Evolutionary conservation across 305 asterid genomes (phyloP), one percentile per base, ranked within the genome.

Genomic region (Fraxinus nigra): DNA sequence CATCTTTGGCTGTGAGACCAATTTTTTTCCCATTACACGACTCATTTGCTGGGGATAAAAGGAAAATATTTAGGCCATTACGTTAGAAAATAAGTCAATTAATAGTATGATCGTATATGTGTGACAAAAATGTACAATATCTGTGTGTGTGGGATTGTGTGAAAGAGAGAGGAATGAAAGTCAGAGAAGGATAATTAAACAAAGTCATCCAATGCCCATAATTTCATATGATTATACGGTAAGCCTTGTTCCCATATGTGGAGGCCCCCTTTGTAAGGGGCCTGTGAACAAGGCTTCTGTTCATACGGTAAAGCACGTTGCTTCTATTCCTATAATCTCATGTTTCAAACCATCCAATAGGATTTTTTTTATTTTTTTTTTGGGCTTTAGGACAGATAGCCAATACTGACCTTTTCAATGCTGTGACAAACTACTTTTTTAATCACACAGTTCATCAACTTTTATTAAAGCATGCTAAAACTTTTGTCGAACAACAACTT

Each of bases 131-230:
- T 46, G 18, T 13, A 46, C 18, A 46, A 46, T 33, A 33, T 13
- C 37, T 35, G 37, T 22, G 10, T 7, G 43, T 37, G 11, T 40
- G 48, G 3, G 48, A 9, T 9, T 2, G 20, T 7, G 28, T 14
- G 46, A 13, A 34, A 18, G 77, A 4, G 82, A 16, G 67, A 38
- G 82, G 7, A 13, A 33, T 13, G 40, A 70, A 70, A 32, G 75
- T 28, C 75, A 70, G 40, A 70, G 37, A 70, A 59, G 24, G 34
- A 59, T 22, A 13, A 78, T 30, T 78, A 78, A 78, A 61, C 16
- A n/a, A 61, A 56, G 79, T 28, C 79, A 76, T 76, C 40, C 26
- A 48, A 46, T 28, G 67, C 38, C 79, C 79, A 76, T 33, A 26
- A 22, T 26, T 43, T 7, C 32, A 76, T 34, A 46, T 11, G 54